phyloP scores from a whole-genome alignment of 2,329 filamentous ascomycete species.

The Trichoderma atroviride region DNA sequence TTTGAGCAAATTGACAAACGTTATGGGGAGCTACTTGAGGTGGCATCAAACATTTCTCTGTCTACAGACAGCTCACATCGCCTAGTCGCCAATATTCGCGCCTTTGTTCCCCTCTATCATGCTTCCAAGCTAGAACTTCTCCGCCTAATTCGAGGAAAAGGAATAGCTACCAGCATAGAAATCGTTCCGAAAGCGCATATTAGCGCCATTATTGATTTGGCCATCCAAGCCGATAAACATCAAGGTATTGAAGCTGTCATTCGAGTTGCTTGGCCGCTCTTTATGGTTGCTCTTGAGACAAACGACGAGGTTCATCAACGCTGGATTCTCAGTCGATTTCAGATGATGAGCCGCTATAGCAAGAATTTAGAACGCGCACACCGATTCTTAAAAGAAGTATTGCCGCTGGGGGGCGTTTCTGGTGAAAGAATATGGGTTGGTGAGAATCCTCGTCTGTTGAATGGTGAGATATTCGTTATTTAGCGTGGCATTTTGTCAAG shows the following conservation, averaged over 20 bases:
- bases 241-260: conserved; percentile 38
- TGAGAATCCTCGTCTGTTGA: not conserved
- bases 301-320: conserved; percentile 38
- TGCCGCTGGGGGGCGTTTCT: conserved; percentile 30
- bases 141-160: conserved; percentile 23
- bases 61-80: conserved; percentile 36
- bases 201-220: conserved; percentile 40
- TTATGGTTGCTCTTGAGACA: conserved; percentile 42
- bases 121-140: conserved; percentile 38
- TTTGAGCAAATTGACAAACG: conserved; percentile 32
- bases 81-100: conserved; percentile 40
- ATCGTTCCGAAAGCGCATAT: conserved; percentile 32
- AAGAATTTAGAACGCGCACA: conserved; percentile 39
- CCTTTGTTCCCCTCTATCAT: conserved; percentile 42
- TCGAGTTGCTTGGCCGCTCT: conserved; percentile 41
- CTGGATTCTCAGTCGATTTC: conserved; percentile 40
- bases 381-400: conserved; percentile 33
- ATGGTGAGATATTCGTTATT: conserved; percentile 21
- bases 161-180: conserved; percentile 23
- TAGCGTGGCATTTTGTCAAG: not conserved
- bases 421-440: not conserved
- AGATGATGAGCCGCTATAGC: conserved; percentile 37
- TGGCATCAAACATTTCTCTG: conserved; percentile 34
- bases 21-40: conserved; percentile 35
- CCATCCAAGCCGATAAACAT: conserved; percentile 40